These are phyloP conservation scores for Irpex lacteus DNA, from an alignment of 1,284 basidiomycete genomes.

Conservation along the genomic window DNA sequence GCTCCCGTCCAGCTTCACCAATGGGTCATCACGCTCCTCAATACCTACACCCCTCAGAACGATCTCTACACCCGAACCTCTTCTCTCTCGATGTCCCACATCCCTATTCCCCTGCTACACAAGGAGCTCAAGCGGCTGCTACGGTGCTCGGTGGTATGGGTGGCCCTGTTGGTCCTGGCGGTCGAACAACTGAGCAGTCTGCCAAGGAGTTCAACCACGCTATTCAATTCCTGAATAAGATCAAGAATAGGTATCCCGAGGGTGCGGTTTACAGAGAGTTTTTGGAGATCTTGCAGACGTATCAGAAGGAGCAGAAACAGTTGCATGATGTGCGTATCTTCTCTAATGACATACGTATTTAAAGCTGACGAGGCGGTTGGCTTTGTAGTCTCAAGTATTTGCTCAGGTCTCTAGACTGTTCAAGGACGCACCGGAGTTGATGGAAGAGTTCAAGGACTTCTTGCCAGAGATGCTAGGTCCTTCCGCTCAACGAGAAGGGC, in stretches of 20 bases:
- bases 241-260: conserved; percentile 91
- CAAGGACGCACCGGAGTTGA: conserved; percentile 88
- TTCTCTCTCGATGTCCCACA: conserved; percentile 12
- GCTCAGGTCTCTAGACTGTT: conserved; percentile 92
- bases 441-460: conserved; percentile 97
- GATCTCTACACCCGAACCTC: background rate
- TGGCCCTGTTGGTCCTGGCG: conserved; percentile 14
- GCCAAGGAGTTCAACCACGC: conserved; percentile 92
- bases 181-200: conserved; percentile 31
- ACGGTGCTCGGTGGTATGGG: conserved; percentile 57
- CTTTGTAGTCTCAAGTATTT: conserved; percentile 72
- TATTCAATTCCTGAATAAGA: conserved; percentile 98
- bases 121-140: conserved; percentile 42
- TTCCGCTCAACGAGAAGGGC: conserved; percentile 30
- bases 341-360: background rate
- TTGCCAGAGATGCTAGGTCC: conserved; percentile 69
- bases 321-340: conserved; percentile 70
- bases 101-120: conserved; percentile 22
- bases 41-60: conserved; percentile 3
- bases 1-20: conserved; percentile 29
- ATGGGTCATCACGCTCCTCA: conserved; percentile 17
- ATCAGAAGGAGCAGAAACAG: conserved; percentile 92
- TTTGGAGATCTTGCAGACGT: conserved; percentile 95
- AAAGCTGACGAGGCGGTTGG: conserved; percentile 8
- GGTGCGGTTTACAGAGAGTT: conserved; percentile 98